These are phyloP conservation scores for Neoarthrinium moseri DNA, from an alignment of 2,329 filamentous ascomycete species.

Conservation along the genomic window DNA sequence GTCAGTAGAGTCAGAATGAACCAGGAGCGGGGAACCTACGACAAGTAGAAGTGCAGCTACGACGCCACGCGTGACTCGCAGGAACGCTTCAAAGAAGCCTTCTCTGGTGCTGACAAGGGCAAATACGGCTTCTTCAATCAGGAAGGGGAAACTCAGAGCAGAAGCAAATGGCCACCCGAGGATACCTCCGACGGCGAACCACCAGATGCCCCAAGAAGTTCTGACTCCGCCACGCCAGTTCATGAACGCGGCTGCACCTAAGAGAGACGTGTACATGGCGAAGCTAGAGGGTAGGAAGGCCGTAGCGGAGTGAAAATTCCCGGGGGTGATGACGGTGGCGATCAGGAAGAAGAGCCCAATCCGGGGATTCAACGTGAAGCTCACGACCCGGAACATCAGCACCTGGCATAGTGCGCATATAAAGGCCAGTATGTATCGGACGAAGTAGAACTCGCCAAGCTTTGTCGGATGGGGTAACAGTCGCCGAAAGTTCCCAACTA, in stretches of 20 bases:
- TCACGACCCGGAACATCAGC: conserved; percentile 75
- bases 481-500: conserved; percentile 65
- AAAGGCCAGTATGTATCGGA: conserved; percentile 73
- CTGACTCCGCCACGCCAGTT: conserved; percentile 80
- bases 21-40: conserved; percentile 45
- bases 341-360: conserved; percentile 84
- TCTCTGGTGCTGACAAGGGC: conserved; percentile 53
- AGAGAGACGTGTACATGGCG: conserved; percentile 89
- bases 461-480: conserved; percentile 62
- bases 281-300: conserved; percentile 92
- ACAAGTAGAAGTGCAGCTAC: conserved; percentile 67
- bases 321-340: conserved; percentile 74
- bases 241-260: conserved; percentile 87
- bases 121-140: conserved; percentile 72
- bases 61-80: conserved; percentile 65
- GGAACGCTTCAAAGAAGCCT: conserved; percentile 57
- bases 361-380: conserved; percentile 72
- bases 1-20: conserved; percentile 10
- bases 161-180: conserved; percentile 94
- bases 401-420: conserved; percentile 81
- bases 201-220: conserved; percentile 81
- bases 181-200: conserved; percentile 82
- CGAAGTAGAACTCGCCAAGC: conserved; percentile 80
- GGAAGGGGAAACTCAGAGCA: conserved; percentile 76
- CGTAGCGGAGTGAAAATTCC: conserved; percentile 88